Evolutionary conservation across 2,329 filamentous ascomycete genomes (phyloP).

Genomic region (Hypoxylon sp.): DNA sequence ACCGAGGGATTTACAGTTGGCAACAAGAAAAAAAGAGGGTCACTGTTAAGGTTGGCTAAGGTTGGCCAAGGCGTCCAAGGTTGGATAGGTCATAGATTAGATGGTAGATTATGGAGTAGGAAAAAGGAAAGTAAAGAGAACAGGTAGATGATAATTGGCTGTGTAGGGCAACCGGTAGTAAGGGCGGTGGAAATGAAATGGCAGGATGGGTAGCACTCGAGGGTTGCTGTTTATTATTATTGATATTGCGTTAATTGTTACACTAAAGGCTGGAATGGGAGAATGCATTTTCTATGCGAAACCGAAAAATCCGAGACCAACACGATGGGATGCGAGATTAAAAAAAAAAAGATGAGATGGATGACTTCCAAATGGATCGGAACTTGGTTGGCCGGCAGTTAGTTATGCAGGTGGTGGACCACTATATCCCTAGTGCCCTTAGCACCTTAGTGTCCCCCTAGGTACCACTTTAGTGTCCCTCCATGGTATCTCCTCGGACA

Average conservation of each 20-base stretch:
- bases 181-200: constrained; percentile 23
- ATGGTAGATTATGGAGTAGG: constrained; percentile 23
- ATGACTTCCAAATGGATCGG: constrained; percentile 19
- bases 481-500: not conserved
- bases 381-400: constrained; percentile 37
- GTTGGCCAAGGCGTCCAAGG: not conserved
- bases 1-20: constrained; percentile 17
- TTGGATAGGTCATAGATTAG: constrained; percentile 1
- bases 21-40: constrained; percentile 9
- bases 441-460: not conserved
- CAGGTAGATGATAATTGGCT: constrained; percentile 13
- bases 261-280: constrained; percentile 22
- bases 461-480: no score
- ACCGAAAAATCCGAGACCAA: constrained; percentile 25
- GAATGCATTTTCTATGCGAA: constrained; percentile 25
- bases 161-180: constrained; percentile 12
- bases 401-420: constrained; percentile 30
- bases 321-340: not conserved
- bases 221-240: constrained; percentile 13
- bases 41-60: not conserved
- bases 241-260: constrained; percentile 20
- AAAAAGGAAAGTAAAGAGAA: constrained; percentile 7
- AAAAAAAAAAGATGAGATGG: constrained; percentile 11
- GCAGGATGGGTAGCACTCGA: constrained; percentile 30
- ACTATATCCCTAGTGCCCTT: constrained; percentile 11